Percentiles rank a stretch among this genome's conserved stretches.
Evolutionary conservation across 768 basidiomycete species (phyloP).

Genomic region (Suillus subluteus): DNA sequence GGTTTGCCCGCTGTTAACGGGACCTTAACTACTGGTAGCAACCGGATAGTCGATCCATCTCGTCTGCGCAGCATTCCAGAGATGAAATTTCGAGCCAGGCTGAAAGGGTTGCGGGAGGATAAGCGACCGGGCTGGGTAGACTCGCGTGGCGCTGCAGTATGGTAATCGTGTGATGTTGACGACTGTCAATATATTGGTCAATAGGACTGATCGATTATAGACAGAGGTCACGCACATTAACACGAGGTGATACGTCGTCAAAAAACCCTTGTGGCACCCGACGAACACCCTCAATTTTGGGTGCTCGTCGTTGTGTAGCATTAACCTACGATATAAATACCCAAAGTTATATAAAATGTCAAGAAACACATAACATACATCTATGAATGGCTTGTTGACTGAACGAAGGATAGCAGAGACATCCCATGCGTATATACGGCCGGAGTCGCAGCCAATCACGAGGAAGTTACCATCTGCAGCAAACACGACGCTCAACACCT

Average conservation of each 20-base stretch:
- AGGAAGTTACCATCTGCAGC: background rate
- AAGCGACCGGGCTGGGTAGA: background rate
- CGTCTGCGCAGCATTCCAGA: background rate
- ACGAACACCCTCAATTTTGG: background rate
- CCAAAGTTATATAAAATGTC: background rate
- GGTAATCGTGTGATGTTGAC: background rate
- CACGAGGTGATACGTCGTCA: background rate
- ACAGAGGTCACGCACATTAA: background rate
- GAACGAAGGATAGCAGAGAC: background rate
- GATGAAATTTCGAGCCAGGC: background rate
- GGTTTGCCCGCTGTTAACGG: background rate
- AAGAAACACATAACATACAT: background rate
- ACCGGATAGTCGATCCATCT: background rate
- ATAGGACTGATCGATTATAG: background rate
- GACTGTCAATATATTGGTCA: background rate
- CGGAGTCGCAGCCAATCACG: background rate
- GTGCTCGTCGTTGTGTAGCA: background rate
- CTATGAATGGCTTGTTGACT: background rate
- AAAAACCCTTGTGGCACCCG: background rate
- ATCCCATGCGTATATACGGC: background rate
- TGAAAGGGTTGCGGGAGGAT: background rate
- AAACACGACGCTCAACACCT: background rate
- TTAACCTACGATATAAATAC: background rate
- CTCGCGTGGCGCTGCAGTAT: background rate
- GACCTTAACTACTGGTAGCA: background rate